Base-by-base conservation (phyloP, 1,139 yeast species). In the Taphrina communis region DNA sequence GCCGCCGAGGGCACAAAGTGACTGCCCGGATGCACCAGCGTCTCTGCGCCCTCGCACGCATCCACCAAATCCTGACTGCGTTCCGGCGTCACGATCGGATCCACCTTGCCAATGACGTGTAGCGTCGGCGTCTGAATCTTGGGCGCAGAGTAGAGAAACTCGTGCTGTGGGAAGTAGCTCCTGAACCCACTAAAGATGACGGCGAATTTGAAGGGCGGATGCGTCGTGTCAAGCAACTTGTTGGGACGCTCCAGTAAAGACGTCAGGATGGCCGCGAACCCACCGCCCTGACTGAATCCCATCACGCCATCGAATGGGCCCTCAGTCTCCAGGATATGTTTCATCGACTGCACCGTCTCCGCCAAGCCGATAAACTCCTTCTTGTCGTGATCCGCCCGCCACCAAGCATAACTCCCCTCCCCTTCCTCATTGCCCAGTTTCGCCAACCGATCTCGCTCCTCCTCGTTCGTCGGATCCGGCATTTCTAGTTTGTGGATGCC, bases 201-300 rank as follows among this genome's bases (percentile, higher is more conserved):
- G 8, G 86, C 90, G 77, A 90, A 93, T 75, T 88, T 84, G 73
- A 90, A 79, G 1, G 84, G 80, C 8, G 82, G 82, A 68, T 82
- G 85, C 50, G 76, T 66, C 1, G 77, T 48, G 19, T 50, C 35
- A 12, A 69, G 53, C 38, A 66, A 19, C 56, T 55, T 21, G 61
- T 58, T 55, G 57, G 70, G 67, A 6, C 67, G 53, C 38, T 59
- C 70, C 35, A 69, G 57, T 52, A 66, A 36, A 2, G 70, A 62
- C 2, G 66, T 55, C 19, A 69, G 57, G 6, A 58, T 57, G 25
- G 80, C 86, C 0, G 95, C 85, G 76, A 94, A 80, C 3, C 96
- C 96, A 0, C 97, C 95, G 72, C 99, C 99, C 77, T 94, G 98
- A 21, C 95, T 88, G 76, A 93, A 94, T 1, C 97, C 98, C 69